These are phyloP conservation scores for Mycena pura DNA, from an alignment of 768 basidiomycete species.

Conservation along the genomic window DNA sequence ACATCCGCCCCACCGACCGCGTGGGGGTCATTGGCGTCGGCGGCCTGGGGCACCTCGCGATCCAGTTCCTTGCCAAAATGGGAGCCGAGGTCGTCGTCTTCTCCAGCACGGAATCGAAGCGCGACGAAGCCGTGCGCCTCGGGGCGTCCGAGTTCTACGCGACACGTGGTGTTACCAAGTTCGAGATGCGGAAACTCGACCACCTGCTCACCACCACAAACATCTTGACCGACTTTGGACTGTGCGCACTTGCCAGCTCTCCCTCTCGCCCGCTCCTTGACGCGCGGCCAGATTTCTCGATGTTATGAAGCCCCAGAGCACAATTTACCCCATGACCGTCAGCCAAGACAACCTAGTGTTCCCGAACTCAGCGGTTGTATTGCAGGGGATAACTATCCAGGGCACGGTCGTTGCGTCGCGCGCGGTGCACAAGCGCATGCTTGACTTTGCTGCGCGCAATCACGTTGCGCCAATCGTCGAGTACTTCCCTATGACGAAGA, in stretches of 20 bases:
- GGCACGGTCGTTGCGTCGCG: constrained; percentile 23
- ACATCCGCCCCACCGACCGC: constrained; percentile 34
- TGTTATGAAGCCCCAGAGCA: constrained; percentile 5
- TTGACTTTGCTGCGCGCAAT: constrained; percentile 40
- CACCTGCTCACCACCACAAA: constrained; percentile 29
- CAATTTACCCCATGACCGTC: constrained; percentile 12
- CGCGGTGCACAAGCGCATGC: constrained; percentile 30
- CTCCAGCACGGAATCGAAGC: constrained; percentile 40
- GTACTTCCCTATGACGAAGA: constrained; percentile 36
- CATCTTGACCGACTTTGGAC: constrained; percentile 6
- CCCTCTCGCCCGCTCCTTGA: neutral
- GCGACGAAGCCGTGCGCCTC: constrained; percentile 36
- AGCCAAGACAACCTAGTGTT: neutral
- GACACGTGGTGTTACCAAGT: constrained; percentile 29
- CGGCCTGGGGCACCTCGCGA: constrained; percentile 45
- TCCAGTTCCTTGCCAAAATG: constrained; percentile 47
- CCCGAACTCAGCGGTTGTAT: constrained; percentile 7
- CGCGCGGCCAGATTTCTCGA: neutral
- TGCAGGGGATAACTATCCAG: neutral
- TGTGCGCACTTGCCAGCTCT: neutral
- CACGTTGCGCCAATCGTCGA: constrained; percentile 35
- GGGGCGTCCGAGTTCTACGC: constrained; percentile 44
- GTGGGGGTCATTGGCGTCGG: constrained; percentile 43
- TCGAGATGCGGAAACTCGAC: constrained; percentile 35
- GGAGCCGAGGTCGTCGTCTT: constrained; percentile 46